These are phyloP conservation scores for Hygrophorus russula DNA, from an alignment of 768 basidiomycete species.

Conservation along the genomic window DNA sequence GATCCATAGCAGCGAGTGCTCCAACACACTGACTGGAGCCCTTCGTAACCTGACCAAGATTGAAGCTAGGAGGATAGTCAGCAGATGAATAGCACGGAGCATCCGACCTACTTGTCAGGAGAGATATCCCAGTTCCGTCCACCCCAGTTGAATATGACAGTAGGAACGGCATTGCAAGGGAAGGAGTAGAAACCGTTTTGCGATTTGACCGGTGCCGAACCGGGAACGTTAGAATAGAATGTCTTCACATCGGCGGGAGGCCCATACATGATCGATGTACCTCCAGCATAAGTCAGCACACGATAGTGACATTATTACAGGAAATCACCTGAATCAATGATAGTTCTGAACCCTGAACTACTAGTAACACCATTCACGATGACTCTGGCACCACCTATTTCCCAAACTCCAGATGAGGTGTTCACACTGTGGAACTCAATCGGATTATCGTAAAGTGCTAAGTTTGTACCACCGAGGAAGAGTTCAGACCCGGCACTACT, in stretches of 20 bases:
- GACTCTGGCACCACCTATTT: no score
- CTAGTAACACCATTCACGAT: no score
- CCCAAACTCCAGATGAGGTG: neutral
- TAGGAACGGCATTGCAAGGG: slow-evolving; percentile 1
- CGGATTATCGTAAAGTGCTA: slow-evolving; percentile 28
- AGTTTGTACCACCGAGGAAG: slow-evolving; percentile 39
- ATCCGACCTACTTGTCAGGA: slow-evolving; percentile 7
- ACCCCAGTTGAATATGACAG: slow-evolving; percentile 5
- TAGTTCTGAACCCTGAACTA: no score
- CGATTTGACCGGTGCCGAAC: neutral
- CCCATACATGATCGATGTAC: slow-evolving; percentile 24
- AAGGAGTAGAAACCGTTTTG: slow-evolving; percentile 4
- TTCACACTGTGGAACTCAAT: slow-evolving; percentile 6
- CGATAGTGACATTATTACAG: slow-evolving; percentile 5
- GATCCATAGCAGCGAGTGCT: slow-evolving; percentile 35
- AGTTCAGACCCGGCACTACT: slow-evolving; percentile 31
- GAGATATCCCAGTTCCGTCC: neutral
- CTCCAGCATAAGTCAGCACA: slow-evolving; percentile 18
- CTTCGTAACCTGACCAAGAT: slow-evolving; percentile 29
- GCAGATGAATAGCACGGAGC: slow-evolving; percentile 11
- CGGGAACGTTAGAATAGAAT: slow-evolving; percentile 2
- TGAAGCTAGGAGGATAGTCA: slow-evolving; percentile 16
- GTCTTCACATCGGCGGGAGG: slow-evolving; percentile 11
- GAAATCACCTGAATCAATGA: slow-evolving; percentile 14
- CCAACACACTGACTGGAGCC: slow-evolving; percentile 29